A percentile compares a stretch with the other conserved stretches of the same genome.
phyloP scores from a whole-genome alignment of 1,284 basidiomycete genomes.

The Cryptococcus amylolentus region DNA sequence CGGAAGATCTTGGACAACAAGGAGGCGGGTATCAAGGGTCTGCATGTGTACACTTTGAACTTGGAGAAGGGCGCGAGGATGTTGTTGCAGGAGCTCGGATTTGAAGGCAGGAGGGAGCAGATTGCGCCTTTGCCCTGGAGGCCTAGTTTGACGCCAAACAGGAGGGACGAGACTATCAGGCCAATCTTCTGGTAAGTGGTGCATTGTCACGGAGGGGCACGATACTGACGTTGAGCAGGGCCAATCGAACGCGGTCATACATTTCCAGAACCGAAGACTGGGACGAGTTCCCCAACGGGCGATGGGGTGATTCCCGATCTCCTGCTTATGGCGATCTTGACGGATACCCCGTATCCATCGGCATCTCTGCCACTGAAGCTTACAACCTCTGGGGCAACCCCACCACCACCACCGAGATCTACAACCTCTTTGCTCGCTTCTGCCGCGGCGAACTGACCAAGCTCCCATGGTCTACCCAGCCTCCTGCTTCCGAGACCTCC shows the following conservation, averaged over 20 bases:
- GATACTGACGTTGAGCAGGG: conserved; percentile 78
- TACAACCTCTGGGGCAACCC: conserved; percentile 85
- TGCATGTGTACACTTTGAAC: conserved; percentile 99
- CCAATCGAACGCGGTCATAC: conserved; percentile 86
- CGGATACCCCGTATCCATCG: conserved; percentile 83
- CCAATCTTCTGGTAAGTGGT: conserved; percentile 78
- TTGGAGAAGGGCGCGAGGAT: conserved; percentile 92
- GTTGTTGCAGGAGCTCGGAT: conserved; percentile 80
- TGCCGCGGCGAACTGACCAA: conserved; percentile 67
- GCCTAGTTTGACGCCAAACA: conserved; percentile 84
- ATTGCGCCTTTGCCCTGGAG: conserved; percentile 89
- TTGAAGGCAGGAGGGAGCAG: conserved; percentile 78
- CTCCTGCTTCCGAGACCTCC: conserved; percentile 76
- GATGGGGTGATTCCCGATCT: conserved; percentile 94
- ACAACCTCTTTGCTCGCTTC: conserved; percentile 73
- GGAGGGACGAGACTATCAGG: conserved; percentile 81
- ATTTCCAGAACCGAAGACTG: conserved; percentile 90
- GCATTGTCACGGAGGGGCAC: conserved; percentile 70
- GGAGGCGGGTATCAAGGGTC: conserved; percentile 72
- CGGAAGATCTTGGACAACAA: conserved; percentile 67
- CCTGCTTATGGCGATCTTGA: conserved; percentile 97
- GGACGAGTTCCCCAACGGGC: conserved; percentile 99
- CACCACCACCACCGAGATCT: conserved; percentile 57
- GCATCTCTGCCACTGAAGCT: conserved; percentile 70
- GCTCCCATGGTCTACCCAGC: conserved; percentile 94